phyloP scores from a whole-genome alignment of 192 early-diverging fungal genomes.

The Coemansia sp. region DNA sequence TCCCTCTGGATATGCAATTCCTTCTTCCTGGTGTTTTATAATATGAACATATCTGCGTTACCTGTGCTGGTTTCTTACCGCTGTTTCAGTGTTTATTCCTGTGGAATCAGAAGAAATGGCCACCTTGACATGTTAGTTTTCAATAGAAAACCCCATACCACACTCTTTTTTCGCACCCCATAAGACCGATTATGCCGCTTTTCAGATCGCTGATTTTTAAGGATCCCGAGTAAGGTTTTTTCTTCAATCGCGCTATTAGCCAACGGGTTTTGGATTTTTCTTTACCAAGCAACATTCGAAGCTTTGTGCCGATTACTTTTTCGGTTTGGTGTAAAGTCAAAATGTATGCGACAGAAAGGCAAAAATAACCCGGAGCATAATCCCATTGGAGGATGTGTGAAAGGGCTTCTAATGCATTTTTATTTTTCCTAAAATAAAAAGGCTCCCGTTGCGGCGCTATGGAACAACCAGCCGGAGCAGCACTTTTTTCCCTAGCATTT shows the following conservation, averaged over 20 bases:
- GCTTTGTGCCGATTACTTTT: constrained; percentile 26
- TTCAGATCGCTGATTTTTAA: background rate
- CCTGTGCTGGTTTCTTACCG: too few relatives aligned
- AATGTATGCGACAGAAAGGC: constrained; percentile 24
- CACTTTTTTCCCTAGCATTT: too few relatives aligned
- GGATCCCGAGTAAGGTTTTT: background rate
- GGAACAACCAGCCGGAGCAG: too few relatives aligned
- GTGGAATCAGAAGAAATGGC: too few relatives aligned
- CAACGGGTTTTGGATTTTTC: constrained; percentile 1
- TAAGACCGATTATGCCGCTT: background rate
- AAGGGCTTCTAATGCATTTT: background rate
- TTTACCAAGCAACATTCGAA: constrained; percentile 45
- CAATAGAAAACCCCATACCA: too few relatives aligned
- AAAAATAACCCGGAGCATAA: background rate
- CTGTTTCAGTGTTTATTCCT: too few relatives aligned
- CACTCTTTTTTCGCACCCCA: background rate
- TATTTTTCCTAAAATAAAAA: too few relatives aligned
- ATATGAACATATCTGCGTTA: too few relatives aligned
- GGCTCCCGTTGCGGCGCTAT: too few relatives aligned
- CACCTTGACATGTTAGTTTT: too few relatives aligned
- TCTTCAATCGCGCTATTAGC: background rate
- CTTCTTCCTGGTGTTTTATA: too few relatives aligned
- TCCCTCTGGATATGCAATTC: too few relatives aligned
- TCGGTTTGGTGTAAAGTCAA: constrained; percentile 38
- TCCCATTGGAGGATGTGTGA: background rate